These are phyloP conservation scores for Fusarium staphyleae DNA, from an alignment of 2,329 filamentous ascomycete genomes.

Conservation along the genomic window DNA sequence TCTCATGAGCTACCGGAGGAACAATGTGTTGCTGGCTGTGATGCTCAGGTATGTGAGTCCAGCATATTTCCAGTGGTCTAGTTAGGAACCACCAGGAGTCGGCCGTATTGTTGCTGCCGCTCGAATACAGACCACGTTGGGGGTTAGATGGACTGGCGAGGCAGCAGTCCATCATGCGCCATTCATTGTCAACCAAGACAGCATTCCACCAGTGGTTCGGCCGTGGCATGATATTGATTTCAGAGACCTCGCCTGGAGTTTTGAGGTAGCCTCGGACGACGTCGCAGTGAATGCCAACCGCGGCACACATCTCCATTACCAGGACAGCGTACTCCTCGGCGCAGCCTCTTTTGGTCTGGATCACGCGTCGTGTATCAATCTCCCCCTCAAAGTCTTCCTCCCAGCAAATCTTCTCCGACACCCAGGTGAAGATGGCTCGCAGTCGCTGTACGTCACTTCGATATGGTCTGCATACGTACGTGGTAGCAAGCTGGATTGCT, in stretches of 20 bases:
- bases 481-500: slow-evolving; percentile 82
- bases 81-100: slow-evolving; percentile 96
- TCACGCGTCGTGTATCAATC: slow-evolving; percentile 81
- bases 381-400: slow-evolving; percentile 92
- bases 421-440: slow-evolving; percentile 96
- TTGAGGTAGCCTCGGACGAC: slow-evolving; percentile 91
- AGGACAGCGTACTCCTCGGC: slow-evolving; percentile 89
- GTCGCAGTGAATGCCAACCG: slow-evolving; percentile 87
- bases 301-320: slow-evolving; percentile 91
- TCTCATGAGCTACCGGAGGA: slow-evolving; percentile 83
- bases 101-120: slow-evolving; percentile 70
- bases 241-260: slow-evolving; percentile 80
- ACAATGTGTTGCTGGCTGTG: slow-evolving; percentile 92
- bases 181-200: slow-evolving; percentile 90
- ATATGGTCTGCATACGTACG: slow-evolving; percentile 92
- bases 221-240: slow-evolving; percentile 81
- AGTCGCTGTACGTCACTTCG: slow-evolving; percentile 92
- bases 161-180: slow-evolving; percentile 95
- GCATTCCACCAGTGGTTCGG: slow-evolving; percentile 99
- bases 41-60: slow-evolving; percentile 90
- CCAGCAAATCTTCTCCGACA: slow-evolving; percentile 93
- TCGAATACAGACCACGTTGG: slow-evolving; percentile 78
- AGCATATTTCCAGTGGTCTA: slow-evolving; percentile 87
- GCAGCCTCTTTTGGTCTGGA: slow-evolving; percentile 83
- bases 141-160: slow-evolving; percentile 92